Evolutionary conservation across 306 rosid species (phyloP), one percentile per base, ranked within the genome.

Genomic region (Vachellia collinsii): DNA sequence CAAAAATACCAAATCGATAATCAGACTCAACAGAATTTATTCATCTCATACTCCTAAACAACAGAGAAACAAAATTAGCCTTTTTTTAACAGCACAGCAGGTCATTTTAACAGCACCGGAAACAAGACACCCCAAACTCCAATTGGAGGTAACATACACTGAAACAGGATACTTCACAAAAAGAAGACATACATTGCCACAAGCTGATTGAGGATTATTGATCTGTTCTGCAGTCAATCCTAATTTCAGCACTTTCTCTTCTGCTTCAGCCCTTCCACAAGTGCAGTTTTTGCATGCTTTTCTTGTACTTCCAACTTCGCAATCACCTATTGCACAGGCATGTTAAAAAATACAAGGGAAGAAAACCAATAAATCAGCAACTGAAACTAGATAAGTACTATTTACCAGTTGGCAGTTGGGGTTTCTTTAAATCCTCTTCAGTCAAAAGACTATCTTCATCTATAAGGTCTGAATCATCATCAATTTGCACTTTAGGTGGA

Each of bases 251-350:
- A 88, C 92, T 90, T 89, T 87, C 81, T 95, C 88, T 86, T 95
- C 99, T 74, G 48, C 98, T 86, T 91, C 98, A 42, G 98, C 98
- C 84, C 96, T 90, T 82, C 99, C 99, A 81, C 99, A 95, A 8
- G 54, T 75, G 90, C 99, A 95, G 80, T 90, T 93, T 87, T 87
- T 95, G 91, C 99, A 95, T 77, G 99, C 99, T 88, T 93, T 95
- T 82, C 91, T 95, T 6, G 96, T 91, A 67, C 90, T 88, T 81
- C 99, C 93, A 61, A 86, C 84, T 86, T 91, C 97, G 80, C 99
- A 95, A 80, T 93, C 99, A 79, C 88, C 94, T 70, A 83, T 85
- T 83, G 91, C 82, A 82, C 9, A 64, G 84, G 70, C 75, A 78
- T 38, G 77, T 63, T 38, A 63, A 19, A 22, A 23, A 76, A 77